Conservation (phyloP, 345 rosid species). For the Sonneratia alba region DNA sequence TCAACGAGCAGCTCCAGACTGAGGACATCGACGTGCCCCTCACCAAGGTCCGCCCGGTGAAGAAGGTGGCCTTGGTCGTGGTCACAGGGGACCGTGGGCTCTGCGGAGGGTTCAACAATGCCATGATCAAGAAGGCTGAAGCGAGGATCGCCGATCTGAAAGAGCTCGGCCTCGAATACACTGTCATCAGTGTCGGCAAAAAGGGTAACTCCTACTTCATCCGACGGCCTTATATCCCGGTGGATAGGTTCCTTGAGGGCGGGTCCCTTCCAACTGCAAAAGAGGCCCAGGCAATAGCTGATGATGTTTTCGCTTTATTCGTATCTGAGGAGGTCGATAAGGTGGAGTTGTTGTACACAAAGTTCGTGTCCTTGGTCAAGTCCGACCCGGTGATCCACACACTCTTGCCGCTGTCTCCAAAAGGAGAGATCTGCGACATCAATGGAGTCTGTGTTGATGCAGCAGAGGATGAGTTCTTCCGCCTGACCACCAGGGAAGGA, state of each 20-base stretch:
- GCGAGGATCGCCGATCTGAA: conserved; percentile 56
- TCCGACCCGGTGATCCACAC: conserved; percentile 86
- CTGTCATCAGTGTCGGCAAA: conserved; percentile 74
- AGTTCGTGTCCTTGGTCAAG: conserved; percentile 83
- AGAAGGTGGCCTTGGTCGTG: conserved; percentile 88
- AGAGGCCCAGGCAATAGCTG: conserved; percentile 69
- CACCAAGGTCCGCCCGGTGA: conserved; percentile 75
- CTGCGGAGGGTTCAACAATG: conserved; percentile 75
- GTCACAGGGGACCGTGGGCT: conserved; percentile 88
- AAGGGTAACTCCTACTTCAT: conserved; percentile 76
- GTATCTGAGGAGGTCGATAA: conserved; percentile 91
- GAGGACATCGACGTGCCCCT: conserved; percentile 81
- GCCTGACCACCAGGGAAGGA: conserved; percentile 88
- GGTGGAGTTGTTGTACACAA: conserved; percentile 89
- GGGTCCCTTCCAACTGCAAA: conserved; percentile 49
- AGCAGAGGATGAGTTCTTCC: conserved; percentile 84
- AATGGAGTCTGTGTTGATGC: conserved; percentile 91
- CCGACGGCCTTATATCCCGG: conserved; percentile 67
- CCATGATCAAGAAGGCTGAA: conserved; percentile 73
- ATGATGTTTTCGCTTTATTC: conserved; percentile 59
- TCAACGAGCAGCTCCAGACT: conserved; percentile 83
- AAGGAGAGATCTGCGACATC: conserved; percentile 81
- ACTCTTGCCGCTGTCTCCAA: conserved; percentile 76
- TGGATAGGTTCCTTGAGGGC: conserved; percentile 31
- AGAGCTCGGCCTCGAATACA: conserved; percentile 53